Conservation (phyloP, 2,329 filamentous ascomycete genomes). For the Coniella lustricola region DNA sequence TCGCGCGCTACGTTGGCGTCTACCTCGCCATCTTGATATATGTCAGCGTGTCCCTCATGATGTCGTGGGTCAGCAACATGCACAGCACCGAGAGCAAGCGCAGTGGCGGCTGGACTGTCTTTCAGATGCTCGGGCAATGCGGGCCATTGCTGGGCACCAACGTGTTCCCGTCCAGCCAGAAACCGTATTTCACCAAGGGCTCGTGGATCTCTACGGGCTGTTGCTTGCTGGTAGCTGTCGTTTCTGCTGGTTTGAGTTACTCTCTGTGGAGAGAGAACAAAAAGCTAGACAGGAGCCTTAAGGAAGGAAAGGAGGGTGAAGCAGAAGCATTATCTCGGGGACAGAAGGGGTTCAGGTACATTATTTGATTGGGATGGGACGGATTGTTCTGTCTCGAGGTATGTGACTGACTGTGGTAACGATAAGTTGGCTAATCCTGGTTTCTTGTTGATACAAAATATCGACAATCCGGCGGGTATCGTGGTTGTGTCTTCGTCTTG, state of each 20-base stretch:
- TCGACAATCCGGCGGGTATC: too few species aligned
- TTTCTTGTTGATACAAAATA: too few species aligned
- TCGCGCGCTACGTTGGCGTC: slow-evolving; percentile 28
- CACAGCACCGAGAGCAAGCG: slow-evolving; percentile 30
- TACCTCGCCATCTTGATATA: slow-evolving; percentile 34
- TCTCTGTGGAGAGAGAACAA: slow-evolving; percentile 11
- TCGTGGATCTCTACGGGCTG: slow-evolving; percentile 10
- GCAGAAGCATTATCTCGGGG: background rate
- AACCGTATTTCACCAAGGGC: slow-evolving; percentile 28
- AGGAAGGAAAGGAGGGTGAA: slow-evolving; percentile 1
- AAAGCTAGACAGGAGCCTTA: slow-evolving; percentile 4
- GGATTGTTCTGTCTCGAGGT: too few species aligned
- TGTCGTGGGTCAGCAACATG: slow-evolving; percentile 31
- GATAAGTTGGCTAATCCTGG: too few species aligned
- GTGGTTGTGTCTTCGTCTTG: too few species aligned
- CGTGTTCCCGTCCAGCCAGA: slow-evolving; percentile 26
- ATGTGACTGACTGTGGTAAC: too few species aligned
- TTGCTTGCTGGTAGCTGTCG: slow-evolving; percentile 5
- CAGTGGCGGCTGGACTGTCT: slow-evolving; percentile 28
- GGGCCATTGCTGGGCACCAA: slow-evolving; percentile 27
- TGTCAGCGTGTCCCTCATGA: slow-evolving; percentile 26
- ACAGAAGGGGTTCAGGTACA: slow-evolving; percentile 7
- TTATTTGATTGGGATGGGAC: background rate
- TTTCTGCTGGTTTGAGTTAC: slow-evolving; percentile 7
- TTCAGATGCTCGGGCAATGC: slow-evolving; percentile 31